Base-by-base conservation (phyloP, 2,329 filamentous ascomycete genomes). In the Ophiostoma quercus region DNA sequence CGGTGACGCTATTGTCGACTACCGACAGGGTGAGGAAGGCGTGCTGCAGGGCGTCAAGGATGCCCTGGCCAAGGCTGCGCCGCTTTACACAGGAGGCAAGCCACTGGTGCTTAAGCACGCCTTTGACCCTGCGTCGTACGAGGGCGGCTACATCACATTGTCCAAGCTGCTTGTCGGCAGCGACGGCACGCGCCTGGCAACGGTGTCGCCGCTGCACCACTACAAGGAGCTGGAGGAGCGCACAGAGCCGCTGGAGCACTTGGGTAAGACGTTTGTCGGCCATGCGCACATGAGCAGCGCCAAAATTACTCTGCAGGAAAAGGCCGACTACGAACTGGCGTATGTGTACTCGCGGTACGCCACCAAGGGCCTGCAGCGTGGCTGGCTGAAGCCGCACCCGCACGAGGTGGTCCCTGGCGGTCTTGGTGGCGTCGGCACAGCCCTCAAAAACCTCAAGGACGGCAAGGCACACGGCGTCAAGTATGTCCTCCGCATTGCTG, bases 381-480 rank as follows among this genome's bases (percentile, higher is more conserved):
- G 84, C 0, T 84, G 80, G 78, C 82, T 87, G 68, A 79, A 76
- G 71, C 74, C 76, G 7, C 84, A 87, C 75, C 83, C 83, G 60
- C 77, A 79, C 63, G 83, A 87, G 76, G 79, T 88, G 14, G 76
- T 87, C 0, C 78, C 81, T 0, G 84, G 85, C 2, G 87, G 87
- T 0, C 74, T 90, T 67, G 79, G 76, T 3, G 85, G 87, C 0
- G 76, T 89, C 1, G 78, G 87, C 74, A 77, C 75, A 43, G 87
- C 79, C 0, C 75, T 90, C 77, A 76, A 77, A 73, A 83, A 86
- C 72, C 76, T 91, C 75, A 85, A 83, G 75, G 81, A 80, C 37
- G 88, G 88, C 0, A 87, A 85, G 77, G 87, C 85, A 14, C 86
- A 83, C 74, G 87, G 82, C 2, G 80, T 84, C 0, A 90, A 89